These are phyloP conservation scores for Cucumis cinereus DNA, from an alignment of 306 rosid species.

Conservation along the genomic window DNA sequence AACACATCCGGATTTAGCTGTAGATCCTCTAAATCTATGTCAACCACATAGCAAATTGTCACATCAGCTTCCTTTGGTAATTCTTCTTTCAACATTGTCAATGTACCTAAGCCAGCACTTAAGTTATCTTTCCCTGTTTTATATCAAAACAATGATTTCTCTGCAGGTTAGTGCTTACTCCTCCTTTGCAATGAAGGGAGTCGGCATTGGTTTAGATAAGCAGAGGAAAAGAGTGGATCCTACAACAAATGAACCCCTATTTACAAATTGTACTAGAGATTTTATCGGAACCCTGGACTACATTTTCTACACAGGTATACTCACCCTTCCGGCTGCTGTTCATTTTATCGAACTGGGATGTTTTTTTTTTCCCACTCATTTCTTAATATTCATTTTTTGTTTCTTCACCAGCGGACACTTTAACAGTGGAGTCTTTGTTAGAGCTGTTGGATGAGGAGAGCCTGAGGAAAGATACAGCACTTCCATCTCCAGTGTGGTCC, in stretches of 20 bases:
- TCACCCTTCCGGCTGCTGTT: background rate
- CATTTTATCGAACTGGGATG: background rate
- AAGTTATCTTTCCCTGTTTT: background rate
- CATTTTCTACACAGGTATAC: constrained; percentile 87
- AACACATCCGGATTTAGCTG: constrained; percentile 66
- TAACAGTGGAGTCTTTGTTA: constrained; percentile 81
- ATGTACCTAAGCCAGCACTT: background rate
- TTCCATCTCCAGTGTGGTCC: constrained; percentile 99
- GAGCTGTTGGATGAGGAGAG: constrained; percentile 95
- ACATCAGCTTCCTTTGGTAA: constrained; percentile 94
- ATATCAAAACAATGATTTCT: background rate
- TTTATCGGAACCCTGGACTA: constrained; percentile 93
- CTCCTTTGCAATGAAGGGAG: constrained; percentile 63
- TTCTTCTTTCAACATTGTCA: background rate
- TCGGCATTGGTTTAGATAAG: constrained; percentile 56
- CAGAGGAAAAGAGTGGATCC: constrained; percentile 73
- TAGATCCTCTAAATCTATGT: constrained; percentile 82
- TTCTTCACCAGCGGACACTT: constrained; percentile 71
- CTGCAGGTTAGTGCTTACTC: constrained; percentile 91
- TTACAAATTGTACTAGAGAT: constrained; percentile 87
- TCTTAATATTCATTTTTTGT: background rate
- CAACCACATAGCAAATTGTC: constrained; percentile 85
- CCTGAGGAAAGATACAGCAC: constrained; percentile 95
- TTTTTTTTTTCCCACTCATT: background rate
- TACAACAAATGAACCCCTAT: constrained; percentile 74